Percentiles rank a stretch among this genome's conserved stretches.
Conservation (phyloP, 2,329 filamentous ascomycete species). For the Calonectria hawksworthii region DNA sequence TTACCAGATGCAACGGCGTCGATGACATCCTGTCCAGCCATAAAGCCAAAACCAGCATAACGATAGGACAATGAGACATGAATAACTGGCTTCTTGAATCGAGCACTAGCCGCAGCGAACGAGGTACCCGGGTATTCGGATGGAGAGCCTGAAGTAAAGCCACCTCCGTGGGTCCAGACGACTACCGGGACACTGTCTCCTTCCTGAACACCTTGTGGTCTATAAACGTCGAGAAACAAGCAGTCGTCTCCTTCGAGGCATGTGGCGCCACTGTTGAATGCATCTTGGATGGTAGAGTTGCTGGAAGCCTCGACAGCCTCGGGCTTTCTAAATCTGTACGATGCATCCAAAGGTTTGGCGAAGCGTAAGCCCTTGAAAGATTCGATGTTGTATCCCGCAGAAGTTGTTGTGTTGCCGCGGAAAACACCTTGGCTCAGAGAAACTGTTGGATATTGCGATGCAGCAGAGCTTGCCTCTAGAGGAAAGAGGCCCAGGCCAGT, state of each 20-base stretch:
- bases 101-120: not conserved
- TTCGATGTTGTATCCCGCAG: not conserved
- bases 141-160: not conserved
- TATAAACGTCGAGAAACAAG: not conserved
- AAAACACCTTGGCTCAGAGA: not conserved
- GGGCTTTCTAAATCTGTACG: not conserved
- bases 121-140: not conserved
- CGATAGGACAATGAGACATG: not conserved
- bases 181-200: not conserved
- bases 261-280: not conserved
- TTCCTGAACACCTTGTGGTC: not conserved
- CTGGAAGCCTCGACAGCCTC: not conserved
- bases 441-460: not conserved
- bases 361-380: not conserved
- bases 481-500: not conserved
- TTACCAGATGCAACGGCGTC: not conserved
- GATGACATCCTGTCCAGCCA: not conserved
- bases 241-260: not conserved
- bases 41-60: not conserved
- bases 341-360: not conserved
- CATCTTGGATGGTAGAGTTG: not conserved
- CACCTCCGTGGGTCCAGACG: not conserved
- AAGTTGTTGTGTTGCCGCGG: not conserved
- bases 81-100: not conserved
- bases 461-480: not conserved